Conservation (phyloP, 441 rosid genomes). For the Daphne laureola region DNA sequence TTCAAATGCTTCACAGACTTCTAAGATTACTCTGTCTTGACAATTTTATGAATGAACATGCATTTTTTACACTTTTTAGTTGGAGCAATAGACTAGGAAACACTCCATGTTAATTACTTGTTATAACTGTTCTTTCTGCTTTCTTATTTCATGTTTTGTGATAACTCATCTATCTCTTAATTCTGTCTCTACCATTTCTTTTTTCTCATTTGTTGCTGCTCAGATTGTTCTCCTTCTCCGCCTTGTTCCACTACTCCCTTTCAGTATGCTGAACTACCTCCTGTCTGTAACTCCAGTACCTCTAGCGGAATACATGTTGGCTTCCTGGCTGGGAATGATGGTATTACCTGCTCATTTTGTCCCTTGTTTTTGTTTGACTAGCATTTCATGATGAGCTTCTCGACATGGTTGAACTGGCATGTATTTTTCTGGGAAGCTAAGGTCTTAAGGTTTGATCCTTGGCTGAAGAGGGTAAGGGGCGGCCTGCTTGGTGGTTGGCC, state of each 20-base stretch:
- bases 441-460: too few relatives aligned
- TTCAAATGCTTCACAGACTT: constrained; percentile 20
- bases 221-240: constrained; percentile 70
- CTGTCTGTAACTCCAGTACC: constrained; percentile 75
- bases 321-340: constrained; percentile 97
- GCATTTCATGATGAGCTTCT: too few relatives aligned
- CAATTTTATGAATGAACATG: not conserved
- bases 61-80: too few relatives aligned
- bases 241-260: constrained; percentile 91
- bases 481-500: too few relatives aligned
- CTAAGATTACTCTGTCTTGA: constrained; percentile 3
- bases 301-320: constrained; percentile 60
- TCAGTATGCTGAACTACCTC: constrained; percentile 87
- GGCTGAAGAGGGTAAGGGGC: too few relatives aligned
- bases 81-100: too few relatives aligned
- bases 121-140: too few relatives aligned
- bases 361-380: too few relatives aligned
- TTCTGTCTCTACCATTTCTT: not conserved
- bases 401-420: too few relatives aligned
- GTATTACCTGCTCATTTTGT: constrained; percentile 25
- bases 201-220: constrained; percentile 7
- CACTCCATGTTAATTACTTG: too few relatives aligned
- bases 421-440: too few relatives aligned
- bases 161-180: not conserved
- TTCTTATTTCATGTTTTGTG: too few relatives aligned